Base-by-base conservation (phyloP, 1,139 yeast genomes). In the Protomyces gravidus region DNA sequence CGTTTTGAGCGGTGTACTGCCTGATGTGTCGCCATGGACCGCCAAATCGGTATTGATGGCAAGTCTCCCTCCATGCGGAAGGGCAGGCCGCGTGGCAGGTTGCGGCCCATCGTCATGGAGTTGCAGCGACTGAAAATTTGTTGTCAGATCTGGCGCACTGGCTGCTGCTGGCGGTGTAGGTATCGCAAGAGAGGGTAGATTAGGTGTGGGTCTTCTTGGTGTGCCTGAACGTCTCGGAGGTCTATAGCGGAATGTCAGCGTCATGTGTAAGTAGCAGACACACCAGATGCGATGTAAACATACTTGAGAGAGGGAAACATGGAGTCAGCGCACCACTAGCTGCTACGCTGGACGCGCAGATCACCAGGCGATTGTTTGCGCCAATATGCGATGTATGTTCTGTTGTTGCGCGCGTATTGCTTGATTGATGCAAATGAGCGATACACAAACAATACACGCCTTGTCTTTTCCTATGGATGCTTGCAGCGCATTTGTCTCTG, bases 301-400 rank as follows among this genome's bases (percentile, higher is more conserved):
- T 7, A 47, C 36, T 26, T 47, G 25, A 47, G 40, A 13, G 51
- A 47, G 11, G 51, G 51, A 30, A 47, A 47, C 51, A 47, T 47
- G 7, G 49, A n/a, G n/a, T n/a, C n/a, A n/a, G n/a, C n/a, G n/a
- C n/a, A n/a, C n/a, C n/a, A n/a, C n/a, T n/a, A n/a, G n/a, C n/a
- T n/a, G n/a, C n/a, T n/a, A n/a, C n/a, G n/a, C n/a, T n/a, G n/a
- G n/a, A n/a, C n/a, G n/a, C n/a, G n/a, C n/a, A n/a, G n/a, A n/a
- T n/a, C n/a, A n/a, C n/a, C n/a, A n/a, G n/a, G n/a, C n/a, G n/a
- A n/a, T n/a, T n/a, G n/a, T n/a, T n/a, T n/a, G n/a, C n/a, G n/a
- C n/a, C n/a, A n/a, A n/a, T n/a, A n/a, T n/a, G n/a, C n/a, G n/a
- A n/a, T n/a, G n/a, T n/a, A n/a, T n/a, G n/a, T n/a, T n/a, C n/a